Evolutionary conservation across 2,329 filamentous ascomycete genomes (phyloP).

Genomic region (Aureobasidium lini): DNA sequence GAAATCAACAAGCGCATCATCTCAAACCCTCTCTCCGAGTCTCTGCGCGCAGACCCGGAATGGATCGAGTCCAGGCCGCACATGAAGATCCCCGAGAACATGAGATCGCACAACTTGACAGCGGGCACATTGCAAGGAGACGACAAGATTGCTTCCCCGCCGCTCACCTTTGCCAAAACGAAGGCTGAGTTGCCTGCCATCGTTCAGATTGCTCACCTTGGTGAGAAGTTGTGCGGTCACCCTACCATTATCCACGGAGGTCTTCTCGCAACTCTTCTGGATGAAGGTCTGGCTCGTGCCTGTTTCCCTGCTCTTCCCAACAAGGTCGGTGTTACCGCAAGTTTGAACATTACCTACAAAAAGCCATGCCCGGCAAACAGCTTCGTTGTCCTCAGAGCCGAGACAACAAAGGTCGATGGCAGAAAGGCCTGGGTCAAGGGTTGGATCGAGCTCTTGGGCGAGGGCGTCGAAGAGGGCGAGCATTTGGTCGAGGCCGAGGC

Average conservation of each 20-base stretch:
- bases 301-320: slow-evolving; percentile 85
- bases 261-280: slow-evolving; percentile 81
- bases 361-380: slow-evolving; percentile 67
- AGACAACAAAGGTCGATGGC: slow-evolving; percentile 79
- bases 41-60: slow-evolving; percentile 58
- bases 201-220: slow-evolving; percentile 69
- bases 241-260: slow-evolving; percentile 88
- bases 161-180: slow-evolving; percentile 57
- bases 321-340: slow-evolving; percentile 79
- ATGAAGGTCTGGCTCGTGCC: slow-evolving; percentile 81
- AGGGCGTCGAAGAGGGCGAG: slow-evolving; percentile 40
- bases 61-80: slow-evolving; percentile 76
- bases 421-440: slow-evolving; percentile 93
- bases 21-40: slow-evolving; percentile 63
- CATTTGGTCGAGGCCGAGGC: slow-evolving; percentile 76
- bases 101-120: slow-evolving; percentile 71
- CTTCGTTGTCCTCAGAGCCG: slow-evolving; percentile 70
- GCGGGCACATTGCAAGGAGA: slow-evolving; percentile 70
- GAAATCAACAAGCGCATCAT: slow-evolving; percentile 68
- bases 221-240: slow-evolving; percentile 76
- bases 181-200: slow-evolving; percentile 45
- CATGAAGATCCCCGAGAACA: slow-evolving; percentile 67
- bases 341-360: slow-evolving; percentile 73
- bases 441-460: slow-evolving; percentile 68
- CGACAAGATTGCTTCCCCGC: slow-evolving; percentile 71